Base-by-base conservation (phyloP, 768 basidiomycete genomes). In the Boletus sensibilis region DNA sequence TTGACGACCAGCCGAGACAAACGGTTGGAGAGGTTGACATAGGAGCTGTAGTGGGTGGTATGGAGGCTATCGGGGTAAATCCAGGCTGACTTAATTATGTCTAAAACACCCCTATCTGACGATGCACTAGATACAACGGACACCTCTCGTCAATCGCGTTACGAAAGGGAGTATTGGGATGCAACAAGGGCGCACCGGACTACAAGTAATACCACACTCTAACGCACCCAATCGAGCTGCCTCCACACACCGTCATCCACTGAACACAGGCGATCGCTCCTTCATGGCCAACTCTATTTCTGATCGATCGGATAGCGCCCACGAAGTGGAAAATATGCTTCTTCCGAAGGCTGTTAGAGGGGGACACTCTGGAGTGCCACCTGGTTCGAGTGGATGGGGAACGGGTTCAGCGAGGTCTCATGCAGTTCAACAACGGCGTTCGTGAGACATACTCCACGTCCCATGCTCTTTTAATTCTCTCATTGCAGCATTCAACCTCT, bases 241-340 rank as follows among this genome's bases (percentile, higher is more conserved):
- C 33, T 60, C 60, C 2, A 62, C 67, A 8, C 74, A 74, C 31
- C 82, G 83, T 31, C 85, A 83, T 65, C 76, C 79, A 31, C 56
- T 72, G 52, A 61, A 68, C 45, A 52, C 60, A 25, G 70, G 69
- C 57, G 77, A 81, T 53, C 74, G 71, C 27, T 73, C 77, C 21
- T 77, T 81, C 61, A 74, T 74, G 55, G 74, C 80, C 31, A 72
- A 74, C 27, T 74, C 77, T 57, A 58, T 75, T 40, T 85, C 84
- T 43, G 84, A 86, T 65, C 78, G 76, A 33, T 86, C 88, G 33
- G 83, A 83, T 52, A 89, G 87, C 66, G 79, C 82, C 1, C 81
- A 84, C 48, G 89, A 90, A 64, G 86, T 90, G n/a, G 88, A 91
- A 65, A 80, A 81, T 58, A 66, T 89, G 57, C 75, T 90, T 37